phyloP scores from a whole-genome alignment of 257 asterid species.

The Parsonsia alboflavescens region DNA sequence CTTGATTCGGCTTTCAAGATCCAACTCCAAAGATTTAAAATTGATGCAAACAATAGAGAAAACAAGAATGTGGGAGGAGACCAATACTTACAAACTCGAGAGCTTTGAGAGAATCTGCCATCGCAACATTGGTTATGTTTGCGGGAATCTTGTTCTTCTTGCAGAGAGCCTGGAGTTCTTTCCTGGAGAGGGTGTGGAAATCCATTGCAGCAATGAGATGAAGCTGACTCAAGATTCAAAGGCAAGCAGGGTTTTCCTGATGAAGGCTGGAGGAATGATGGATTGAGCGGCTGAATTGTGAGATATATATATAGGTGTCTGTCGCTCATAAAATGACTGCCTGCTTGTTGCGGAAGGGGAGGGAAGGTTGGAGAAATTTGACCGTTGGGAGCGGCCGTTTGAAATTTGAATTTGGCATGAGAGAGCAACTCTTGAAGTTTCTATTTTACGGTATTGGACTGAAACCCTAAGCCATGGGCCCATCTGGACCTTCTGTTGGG shows the following conservation, averaged over 20 bases:
- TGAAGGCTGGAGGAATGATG: background rate
- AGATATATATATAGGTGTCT: conserved; percentile 19
- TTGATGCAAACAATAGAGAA: background rate
- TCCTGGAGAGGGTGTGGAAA: conserved; percentile 53
- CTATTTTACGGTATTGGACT: background rate
- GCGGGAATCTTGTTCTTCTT: conserved; percentile 72
- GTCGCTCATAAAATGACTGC: background rate
- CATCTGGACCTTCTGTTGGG: background rate
- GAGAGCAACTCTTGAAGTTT: background rate
- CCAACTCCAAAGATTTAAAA: background rate
- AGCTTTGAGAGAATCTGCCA: conserved; percentile 56
- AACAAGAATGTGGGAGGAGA: background rate
- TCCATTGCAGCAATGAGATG: conserved; percentile 38
- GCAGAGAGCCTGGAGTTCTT: conserved; percentile 69
- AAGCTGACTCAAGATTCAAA: conserved; percentile 6
- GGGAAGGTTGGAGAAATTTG: conserved; percentile 15
- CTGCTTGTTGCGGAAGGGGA: conserved; percentile 1
- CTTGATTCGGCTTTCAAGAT: background rate
- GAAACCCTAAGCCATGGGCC: background rate
- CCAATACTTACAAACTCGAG: conserved; percentile 45
- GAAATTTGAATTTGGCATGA: conserved; percentile 29
- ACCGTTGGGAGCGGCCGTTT: conserved; percentile 53
- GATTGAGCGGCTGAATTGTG: conserved; percentile 16
- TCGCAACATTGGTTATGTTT: conserved; percentile 55
- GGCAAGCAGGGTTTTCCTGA: background rate